A percentile compares a stretch with the other conserved stretches of the same genome.
phyloP scores from a whole-genome alignment of 2,329 filamentous ascomycete species.

The Pseudocercospora crystallina region DNA sequence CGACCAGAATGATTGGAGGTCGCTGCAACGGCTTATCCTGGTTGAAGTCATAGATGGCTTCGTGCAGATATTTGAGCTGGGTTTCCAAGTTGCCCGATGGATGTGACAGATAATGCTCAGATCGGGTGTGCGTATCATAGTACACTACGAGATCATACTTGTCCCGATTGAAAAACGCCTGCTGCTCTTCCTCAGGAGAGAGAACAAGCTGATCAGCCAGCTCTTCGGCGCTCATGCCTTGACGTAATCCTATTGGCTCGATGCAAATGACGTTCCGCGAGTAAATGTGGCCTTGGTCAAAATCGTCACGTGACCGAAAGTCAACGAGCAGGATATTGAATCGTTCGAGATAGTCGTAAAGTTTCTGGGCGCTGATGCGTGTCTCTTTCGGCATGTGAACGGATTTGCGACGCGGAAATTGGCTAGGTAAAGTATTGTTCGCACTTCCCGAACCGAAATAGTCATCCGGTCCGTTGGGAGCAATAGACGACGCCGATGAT shows the following conservation, averaged over 20 bases:
- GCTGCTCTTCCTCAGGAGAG: conserved; percentile 71
- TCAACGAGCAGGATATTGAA: conserved; percentile 80
- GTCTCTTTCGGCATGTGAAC: conserved; percentile 55
- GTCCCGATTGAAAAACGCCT: conserved; percentile 69
- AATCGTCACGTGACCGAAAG: conserved; percentile 74
- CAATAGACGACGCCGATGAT: conserved; percentile 38
- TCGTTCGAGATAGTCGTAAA: conserved; percentile 68
- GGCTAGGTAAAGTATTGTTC: conserved; percentile 6
- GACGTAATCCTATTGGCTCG: conserved; percentile 74
- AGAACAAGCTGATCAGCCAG: conserved; percentile 68
- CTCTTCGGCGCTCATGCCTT: conserved; percentile 64
- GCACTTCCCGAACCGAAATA: conserved; percentile 40
- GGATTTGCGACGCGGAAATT: conserved; percentile 39
- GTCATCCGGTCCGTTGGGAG: conserved; percentile 40
- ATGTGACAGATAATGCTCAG: conserved; percentile 54
- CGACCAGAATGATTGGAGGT: conserved; percentile 73
- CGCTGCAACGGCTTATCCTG: conserved; percentile 71
- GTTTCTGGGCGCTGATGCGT: conserved; percentile 66
- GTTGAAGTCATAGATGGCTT: conserved; percentile 81
- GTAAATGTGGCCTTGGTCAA: conserved; percentile 86
- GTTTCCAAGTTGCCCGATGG: conserved; percentile 41
- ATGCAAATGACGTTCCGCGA: conserved; percentile 83
- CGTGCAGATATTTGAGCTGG: conserved; percentile 70
- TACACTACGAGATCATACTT: conserved; percentile 86
- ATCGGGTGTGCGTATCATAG: conserved; percentile 73